A percentile compares a stretch with the other conserved stretches of the same genome.
phyloP scores from a whole-genome alignment of 2,329 filamentous ascomycete species.

The Paecilomyces dactylethromorphus region DNA sequence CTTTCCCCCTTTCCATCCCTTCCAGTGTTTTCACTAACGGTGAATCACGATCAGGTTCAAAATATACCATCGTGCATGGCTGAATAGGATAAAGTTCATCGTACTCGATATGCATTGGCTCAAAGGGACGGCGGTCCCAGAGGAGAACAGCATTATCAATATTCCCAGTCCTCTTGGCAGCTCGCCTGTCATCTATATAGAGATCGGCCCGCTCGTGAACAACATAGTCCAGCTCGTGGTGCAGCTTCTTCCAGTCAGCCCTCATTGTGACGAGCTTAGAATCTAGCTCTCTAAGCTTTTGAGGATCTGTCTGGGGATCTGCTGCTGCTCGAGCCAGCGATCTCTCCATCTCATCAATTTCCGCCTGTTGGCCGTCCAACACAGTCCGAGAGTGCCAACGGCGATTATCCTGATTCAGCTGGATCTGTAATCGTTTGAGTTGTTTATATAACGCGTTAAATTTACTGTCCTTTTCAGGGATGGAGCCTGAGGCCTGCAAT shows the following conservation, averaged over 20 bases:
- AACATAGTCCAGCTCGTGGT: not conserved
- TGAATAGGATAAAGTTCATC: conserved; percentile 62
- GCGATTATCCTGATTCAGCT: conserved; percentile 21
- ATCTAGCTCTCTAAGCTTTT: conserved; percentile 16
- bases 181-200: conserved; percentile 49
- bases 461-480: conserved; percentile 16
- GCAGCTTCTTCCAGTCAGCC: conserved; percentile 3
- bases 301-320: conserved; percentile 11
- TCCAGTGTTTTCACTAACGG: conserved; percentile 12
- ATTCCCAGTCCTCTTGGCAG: conserved; percentile 21
- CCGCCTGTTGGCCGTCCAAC: conserved; percentile 10
- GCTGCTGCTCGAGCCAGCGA: conserved; percentile 18
- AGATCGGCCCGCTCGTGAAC: conserved; percentile 18
- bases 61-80: conserved; percentile 27
- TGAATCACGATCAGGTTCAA: conserved; percentile 24
- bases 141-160: conserved; percentile 48
- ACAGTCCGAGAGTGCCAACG: conserved; percentile 7
- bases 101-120: conserved; percentile 55
- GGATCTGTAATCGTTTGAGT: conserved; percentile 6
- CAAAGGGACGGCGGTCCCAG: conserved; percentile 65
- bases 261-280: conserved; percentile 11
- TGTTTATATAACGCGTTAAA: conserved; percentile 3
- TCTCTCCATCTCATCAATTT: conserved; percentile 22
- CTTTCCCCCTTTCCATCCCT: conserved; percentile 7
- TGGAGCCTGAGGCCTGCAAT: not conserved